Evolutionary conservation across 2,329 filamentous ascomycete genomes (phyloP).

Genomic region (Mollisia scopiformis): DNA sequence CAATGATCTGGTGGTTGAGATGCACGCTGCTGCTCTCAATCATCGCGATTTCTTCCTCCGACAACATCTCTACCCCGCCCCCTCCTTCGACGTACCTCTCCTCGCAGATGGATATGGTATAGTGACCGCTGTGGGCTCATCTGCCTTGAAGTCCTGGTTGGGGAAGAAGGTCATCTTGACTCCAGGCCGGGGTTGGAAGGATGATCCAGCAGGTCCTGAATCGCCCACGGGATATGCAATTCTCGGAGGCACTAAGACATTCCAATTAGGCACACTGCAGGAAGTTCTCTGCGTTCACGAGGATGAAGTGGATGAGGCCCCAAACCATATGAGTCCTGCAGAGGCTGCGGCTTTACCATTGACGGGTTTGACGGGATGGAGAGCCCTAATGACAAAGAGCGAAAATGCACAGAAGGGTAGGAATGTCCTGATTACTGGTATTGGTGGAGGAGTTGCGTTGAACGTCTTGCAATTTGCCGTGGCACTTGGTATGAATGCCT

Average conservation of each 20-base stretch:
- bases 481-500: conserved; percentile 56
- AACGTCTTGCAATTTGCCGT: conserved; percentile 80
- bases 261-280: conserved; percentile 70
- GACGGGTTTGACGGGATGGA: conserved; percentile 85
- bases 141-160: conserved; percentile 50
- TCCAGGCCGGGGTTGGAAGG: conserved; percentile 78
- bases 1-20: conserved; percentile 72
- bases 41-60: conserved; percentile 95
- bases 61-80: conserved; percentile 86
- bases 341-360: conserved; percentile 86
- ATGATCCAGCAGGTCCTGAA: conserved; percentile 75
- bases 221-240: conserved; percentile 61
- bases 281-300: conserved; percentile 73
- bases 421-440: conserved; percentile 86
- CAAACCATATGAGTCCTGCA: conserved; percentile 68
- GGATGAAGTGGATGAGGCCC: conserved; percentile 75
- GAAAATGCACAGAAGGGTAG: conserved; percentile 63
- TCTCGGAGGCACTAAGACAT: conserved; percentile 68
- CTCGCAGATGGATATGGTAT: conserved; percentile 81
- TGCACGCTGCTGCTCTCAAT: conserved; percentile 84
- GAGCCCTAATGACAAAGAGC: conserved; percentile 81
- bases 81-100: conserved; percentile 77
- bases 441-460: conserved; percentile 89
- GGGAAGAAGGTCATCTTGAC: conserved; percentile 78
- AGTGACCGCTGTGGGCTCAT: conserved; percentile 66